phyloP scores from a whole-genome alignment of 2,329 filamentous ascomycete genomes.

The Penicillium sp. region DNA sequence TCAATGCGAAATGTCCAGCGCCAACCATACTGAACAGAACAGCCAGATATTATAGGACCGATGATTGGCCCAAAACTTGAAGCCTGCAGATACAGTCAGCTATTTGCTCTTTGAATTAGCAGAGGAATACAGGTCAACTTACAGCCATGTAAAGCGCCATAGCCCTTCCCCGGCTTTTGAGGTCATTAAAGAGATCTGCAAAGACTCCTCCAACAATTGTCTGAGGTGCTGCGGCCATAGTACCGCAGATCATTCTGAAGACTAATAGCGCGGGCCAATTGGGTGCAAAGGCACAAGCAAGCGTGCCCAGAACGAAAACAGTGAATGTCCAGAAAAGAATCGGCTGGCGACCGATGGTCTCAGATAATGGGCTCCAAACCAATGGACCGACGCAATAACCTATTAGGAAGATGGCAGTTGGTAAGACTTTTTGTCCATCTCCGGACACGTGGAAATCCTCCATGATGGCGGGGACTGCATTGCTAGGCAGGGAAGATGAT shows the following conservation, averaged over 20 bases:
- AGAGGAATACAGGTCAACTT: conserved; percentile 7
- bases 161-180: conserved; percentile 37
- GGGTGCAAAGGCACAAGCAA: conserved; percentile 45
- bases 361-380: conserved; percentile 45
- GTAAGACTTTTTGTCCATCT: conserved; percentile 32
- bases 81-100: conserved; percentile 20
- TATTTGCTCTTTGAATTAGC: not conserved
- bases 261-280: conserved; percentile 42
- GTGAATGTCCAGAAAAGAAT: conserved; percentile 53
- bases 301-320: conserved; percentile 41
- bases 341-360: conserved; percentile 40
- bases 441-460: conserved; percentile 31
- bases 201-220: conserved; percentile 48
- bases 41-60: conserved; percentile 49
- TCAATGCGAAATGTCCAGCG: conserved; percentile 58
- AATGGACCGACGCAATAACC: conserved; percentile 44
- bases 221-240: conserved; percentile 43
- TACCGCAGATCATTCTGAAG: conserved; percentile 46
- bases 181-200: conserved; percentile 46
- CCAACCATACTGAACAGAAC: conserved; percentile 43
- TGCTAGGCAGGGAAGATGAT: conserved; percentile 40
- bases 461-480: conserved; percentile 39
- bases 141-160: conserved; percentile 46
- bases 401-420: conserved; percentile 39
- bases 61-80: conserved; percentile 44